Percentiles rank a stretch among this genome's conserved stretches.
Conservation (phyloP, 2,329 filamentous ascomycete species). For the Cladorrhinum sp. region DNA sequence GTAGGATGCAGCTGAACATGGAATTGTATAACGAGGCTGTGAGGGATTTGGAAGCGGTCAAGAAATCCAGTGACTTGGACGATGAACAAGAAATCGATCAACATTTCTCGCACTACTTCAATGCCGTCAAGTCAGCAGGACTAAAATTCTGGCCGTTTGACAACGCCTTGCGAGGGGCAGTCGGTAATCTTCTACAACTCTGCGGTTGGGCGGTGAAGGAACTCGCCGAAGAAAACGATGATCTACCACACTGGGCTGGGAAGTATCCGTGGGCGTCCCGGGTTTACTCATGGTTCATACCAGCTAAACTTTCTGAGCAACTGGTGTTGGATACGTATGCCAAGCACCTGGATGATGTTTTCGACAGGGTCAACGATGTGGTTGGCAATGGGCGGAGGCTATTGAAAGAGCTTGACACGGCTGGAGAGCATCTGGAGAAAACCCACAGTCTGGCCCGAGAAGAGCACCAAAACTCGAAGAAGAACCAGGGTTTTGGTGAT, state of each 20-base stretch:
- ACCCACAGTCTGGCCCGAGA: slow-evolving; percentile 64
- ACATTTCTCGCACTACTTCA: slow-evolving; percentile 58
- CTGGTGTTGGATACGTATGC: slow-evolving; percentile 71
- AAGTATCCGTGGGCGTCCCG: slow-evolving; percentile 42
- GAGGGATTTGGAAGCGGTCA: neutral
- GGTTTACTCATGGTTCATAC: slow-evolving; percentile 61
- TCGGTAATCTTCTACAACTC: slow-evolving; percentile 71
- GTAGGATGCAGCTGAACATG: slow-evolving; percentile 72
- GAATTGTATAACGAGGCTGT: slow-evolving; percentile 73
- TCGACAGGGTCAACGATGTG: slow-evolving; percentile 64
- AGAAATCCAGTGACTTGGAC: neutral
- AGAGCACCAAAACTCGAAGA: slow-evolving; percentile 57
- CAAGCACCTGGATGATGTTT: slow-evolving; percentile 66
- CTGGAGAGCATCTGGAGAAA: slow-evolving; percentile 66
- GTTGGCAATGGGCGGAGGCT: slow-evolving; percentile 70
- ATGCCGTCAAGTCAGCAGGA: slow-evolving; percentile 61
- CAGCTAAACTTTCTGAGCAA: slow-evolving; percentile 56
- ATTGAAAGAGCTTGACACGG: slow-evolving; percentile 60
- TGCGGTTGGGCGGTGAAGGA: slow-evolving; percentile 73
- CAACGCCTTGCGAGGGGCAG: slow-evolving; percentile 67
- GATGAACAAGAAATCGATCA: neutral
- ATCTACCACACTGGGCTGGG: slow-evolving; percentile 33
- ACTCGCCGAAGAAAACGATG: slow-evolving; percentile 50
- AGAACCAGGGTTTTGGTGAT: slow-evolving; percentile 64
- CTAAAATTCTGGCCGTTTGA: slow-evolving; percentile 72